Conservation (phyloP, 129 eudicot species). For the Artemisia tridentata region DNA sequence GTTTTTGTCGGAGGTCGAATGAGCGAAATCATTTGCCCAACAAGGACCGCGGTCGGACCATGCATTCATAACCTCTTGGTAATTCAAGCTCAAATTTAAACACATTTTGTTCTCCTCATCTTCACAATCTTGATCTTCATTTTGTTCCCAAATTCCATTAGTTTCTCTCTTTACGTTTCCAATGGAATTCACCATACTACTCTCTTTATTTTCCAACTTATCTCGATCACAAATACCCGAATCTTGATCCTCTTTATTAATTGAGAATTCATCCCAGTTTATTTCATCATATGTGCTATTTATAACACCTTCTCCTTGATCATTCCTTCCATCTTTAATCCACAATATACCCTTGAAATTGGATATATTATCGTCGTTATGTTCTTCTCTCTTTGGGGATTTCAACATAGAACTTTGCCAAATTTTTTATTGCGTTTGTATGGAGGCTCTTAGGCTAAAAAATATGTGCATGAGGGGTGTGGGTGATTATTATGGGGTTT, state of each 20-base stretch:
- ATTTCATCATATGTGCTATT: constrained; percentile 17
- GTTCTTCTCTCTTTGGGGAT: constrained; percentile 36
- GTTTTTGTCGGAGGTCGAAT: constrained; percentile 19
- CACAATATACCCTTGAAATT: constrained; percentile 20
- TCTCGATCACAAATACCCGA: not conserved
- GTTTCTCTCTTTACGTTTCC: constrained; percentile 23
- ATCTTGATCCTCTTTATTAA: constrained; percentile 17
- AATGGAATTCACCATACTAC: constrained; percentile 20
- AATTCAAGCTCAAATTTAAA: constrained; percentile 45
- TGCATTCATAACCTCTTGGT: constrained; percentile 48
- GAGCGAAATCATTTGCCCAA: constrained; percentile 32
- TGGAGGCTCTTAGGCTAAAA: constrained; percentile 5
- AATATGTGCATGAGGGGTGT: constrained; percentile 29
- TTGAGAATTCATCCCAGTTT: constrained; percentile 28
- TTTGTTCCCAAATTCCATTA: constrained; percentile 25
- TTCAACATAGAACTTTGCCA: constrained; percentile 22
- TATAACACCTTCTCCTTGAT: constrained; percentile 17
- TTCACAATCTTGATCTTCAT: constrained; percentile 18
- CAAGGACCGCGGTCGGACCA: constrained; percentile 46
- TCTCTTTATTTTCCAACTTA: not conserved
- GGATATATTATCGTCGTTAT: constrained; percentile 3
- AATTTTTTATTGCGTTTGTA: constrained; percentile 19
- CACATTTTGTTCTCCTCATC: constrained; percentile 27
- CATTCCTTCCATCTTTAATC: constrained; percentile 5
- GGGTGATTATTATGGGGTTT: constrained; percentile 24